Evolutionary conservation across 2,329 filamentous ascomycete species (phyloP).

Genomic region (Sclerotinia nivalis): DNA sequence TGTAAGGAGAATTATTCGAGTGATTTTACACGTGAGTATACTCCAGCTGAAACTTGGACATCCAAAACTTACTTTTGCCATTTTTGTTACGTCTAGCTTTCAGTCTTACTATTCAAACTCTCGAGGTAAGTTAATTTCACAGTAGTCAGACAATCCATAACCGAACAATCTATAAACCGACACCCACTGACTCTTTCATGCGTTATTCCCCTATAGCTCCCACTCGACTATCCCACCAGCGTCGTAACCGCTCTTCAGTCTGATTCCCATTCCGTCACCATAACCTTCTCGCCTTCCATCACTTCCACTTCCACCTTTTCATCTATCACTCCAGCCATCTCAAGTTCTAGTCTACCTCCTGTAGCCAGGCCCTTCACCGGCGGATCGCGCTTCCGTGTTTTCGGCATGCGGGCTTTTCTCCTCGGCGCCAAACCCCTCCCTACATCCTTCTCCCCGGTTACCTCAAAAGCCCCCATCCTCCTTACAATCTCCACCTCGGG

Average conservation of each 20-base stretch:
- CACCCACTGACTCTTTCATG: background rate
- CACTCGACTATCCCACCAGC: background rate
- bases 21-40: conserved; percentile 3
- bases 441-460: background rate
- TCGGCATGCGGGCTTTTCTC: background rate
- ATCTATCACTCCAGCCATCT: background rate
- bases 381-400: background rate
- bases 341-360: background rate
- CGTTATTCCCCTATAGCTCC: background rate
- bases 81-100: background rate
- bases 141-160: background rate
- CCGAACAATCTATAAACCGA: background rate
- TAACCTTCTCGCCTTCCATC: conserved; percentile 4
- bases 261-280: background rate
- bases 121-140: background rate
- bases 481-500: background rate
- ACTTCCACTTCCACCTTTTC: background rate
- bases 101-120: background rate
- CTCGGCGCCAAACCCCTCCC: background rate
- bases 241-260: background rate
- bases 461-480: background rate
- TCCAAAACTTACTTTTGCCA: background rate
- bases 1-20: conserved; percentile 2
- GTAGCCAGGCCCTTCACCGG: background rate
- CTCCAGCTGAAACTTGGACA: background rate